Base-by-base conservation (phyloP, 1,139 yeast species). In the Saccharomyces hybrid region DNA sequence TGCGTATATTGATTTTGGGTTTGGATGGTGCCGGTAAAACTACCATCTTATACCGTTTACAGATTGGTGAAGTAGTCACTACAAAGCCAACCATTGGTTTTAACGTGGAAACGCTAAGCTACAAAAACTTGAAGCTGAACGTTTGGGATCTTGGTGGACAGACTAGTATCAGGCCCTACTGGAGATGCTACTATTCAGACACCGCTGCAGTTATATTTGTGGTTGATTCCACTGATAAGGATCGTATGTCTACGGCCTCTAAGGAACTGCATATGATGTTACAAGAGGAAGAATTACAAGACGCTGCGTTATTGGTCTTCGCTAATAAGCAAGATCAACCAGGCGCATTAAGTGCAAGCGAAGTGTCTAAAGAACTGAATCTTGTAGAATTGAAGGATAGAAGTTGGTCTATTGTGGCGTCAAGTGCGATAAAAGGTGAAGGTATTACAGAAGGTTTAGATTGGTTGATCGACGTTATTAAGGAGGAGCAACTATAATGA, bases 21-120 rank as follows among this genome's bases (percentile, higher is more conserved):
- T 76, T 93, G 58, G 99, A 93, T 72, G 98, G 98, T 75, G 98
- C 99, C 2, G 99, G 99, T 53, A 93, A 93, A 70, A 93, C 99
- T 49, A 93, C 99, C 9, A 91, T 93, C 57, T 78, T 93, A 58
- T 93, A 93, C 74, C 82, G 95, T 63, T 78, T 93, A 58, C 97
- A 93, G 70, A 79, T 90, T 72, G 97, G 97, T 25, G 97, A 90
- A 70, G 97, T 90, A 31, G 90, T 90, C 47, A 88, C 95, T 51
- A 90, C 97, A 25, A 93, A 88, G 64, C 98, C 96, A 23, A 90
- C 99, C 8, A 90, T 93, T 61, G 99, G 99, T 5, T 93, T 93
- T 78, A 93, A 93, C 68, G 99, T 93, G 47, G 99, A 93, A 68
- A 93, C 99, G 0, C 76, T 93, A 58, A 84, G 83, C 54, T 93